Base-by-base conservation (phyloP, 2,329 filamentous ascomycete species). In the Phaeosphaeriaceae sp. region DNA sequence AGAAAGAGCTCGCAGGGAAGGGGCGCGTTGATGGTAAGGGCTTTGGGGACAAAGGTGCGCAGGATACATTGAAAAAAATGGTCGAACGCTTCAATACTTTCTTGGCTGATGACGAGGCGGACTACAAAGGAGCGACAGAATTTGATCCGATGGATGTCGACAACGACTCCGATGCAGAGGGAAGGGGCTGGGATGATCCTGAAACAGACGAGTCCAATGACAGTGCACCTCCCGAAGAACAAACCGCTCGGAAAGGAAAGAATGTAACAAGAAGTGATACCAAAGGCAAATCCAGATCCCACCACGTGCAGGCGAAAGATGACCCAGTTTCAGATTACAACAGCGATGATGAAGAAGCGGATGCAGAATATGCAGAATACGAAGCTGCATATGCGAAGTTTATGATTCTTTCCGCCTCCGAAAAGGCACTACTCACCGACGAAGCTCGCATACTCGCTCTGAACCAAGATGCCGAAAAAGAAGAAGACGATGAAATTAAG, bases 51-150 rank as follows among this genome's bases (percentile, higher is more conserved):
- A 77, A 82, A 4, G 79, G 79, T 18, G 83, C 87, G 0, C 86
- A 92, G 64, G 85, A 86, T 4, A 88, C 96, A 67, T 78, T 99
- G 17, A 87, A 88, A 45, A 93, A 93, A 66, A 96, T 97, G 70
- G 94, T 99, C 0, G 88, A 89, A 38, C 85, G 91, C n/a, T 97
- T 99, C 65, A 92, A 97, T 66, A 81, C 88, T 11, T 97, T 99
- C 62, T 74, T 99, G 37, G 90, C 95, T 47, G 90, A 97, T 61
- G 89, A 95, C 9, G 83, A 82, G 37, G 91, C 92, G 0, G 92
- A 89, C 1, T 71, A 86, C 5, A 92, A 96, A 38, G 93, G 92
- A 0, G 89, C 87, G 0, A 86, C 90, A 20, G 43, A 20, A 3
- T 71, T 79, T 23, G 80, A 83, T 52, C 87, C 89, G 8, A 89